Base-by-base conservation (phyloP, 208 protist genomes). In the Lotmaria passim region DNA sequence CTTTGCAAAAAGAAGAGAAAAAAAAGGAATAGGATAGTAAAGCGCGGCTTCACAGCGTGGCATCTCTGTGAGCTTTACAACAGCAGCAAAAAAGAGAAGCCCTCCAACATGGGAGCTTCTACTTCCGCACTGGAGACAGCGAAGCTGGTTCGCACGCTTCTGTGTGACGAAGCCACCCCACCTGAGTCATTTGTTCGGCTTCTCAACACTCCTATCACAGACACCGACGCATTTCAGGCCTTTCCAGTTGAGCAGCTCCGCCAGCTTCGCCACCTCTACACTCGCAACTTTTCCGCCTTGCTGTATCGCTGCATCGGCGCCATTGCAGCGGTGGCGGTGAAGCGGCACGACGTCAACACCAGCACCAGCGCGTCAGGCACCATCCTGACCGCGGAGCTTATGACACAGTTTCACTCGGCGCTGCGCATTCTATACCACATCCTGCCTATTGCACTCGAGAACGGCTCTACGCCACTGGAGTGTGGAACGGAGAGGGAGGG, bases 201-300 rank as follows among this genome's bases (percentile, higher is more conserved):
- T 5, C 75, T 93, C 11, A 68, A 36, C 28, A 79, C 59, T 3
- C 19, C 64, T 10, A 75, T 94, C 61, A 83, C 79, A 15, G 78
- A 83, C 15, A 74, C 39, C 17, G 80, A 94, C 23, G 33, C 90
- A 24, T 33, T 68, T 38, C 72, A 77, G 19, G 81, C 68, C 15
- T 60, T 94, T 38, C 77, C 91, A 5, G 69, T 86, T 44, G 57
- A 77, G n/a, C 59, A 57, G n/a, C 12, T 93, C 38, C 86, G 89
- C 23, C 72, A 61, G 46, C 71, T 96, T 61, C 80, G 91, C n/a
- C 91, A 96, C 51, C 80, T 73, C 33, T 81, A 93, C 77, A 96
- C 91, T 12, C 78, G 60, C 31, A 93, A 90, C 67, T 96, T 96
- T 79, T 87, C 91, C 12, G 33, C 77, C 21, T 50, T 94, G 21